A percentile compares a stretch with the other conserved stretches of the same genome.
Evolutionary conservation across 345 rosid genomes (phyloP).

Genomic region (Lepidium aucheri): DNA sequence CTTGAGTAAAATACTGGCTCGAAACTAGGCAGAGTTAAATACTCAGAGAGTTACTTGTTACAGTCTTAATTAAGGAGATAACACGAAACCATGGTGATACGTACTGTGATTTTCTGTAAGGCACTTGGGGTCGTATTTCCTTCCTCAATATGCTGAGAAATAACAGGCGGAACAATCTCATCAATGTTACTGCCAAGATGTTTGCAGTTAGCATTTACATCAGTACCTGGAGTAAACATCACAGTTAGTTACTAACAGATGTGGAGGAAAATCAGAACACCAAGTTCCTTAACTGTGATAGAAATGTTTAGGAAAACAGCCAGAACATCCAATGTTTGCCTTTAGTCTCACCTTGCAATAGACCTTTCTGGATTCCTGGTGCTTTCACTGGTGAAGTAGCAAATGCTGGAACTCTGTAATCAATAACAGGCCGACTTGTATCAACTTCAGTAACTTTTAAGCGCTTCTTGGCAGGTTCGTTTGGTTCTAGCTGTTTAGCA

Average conservation of each 20-base stretch:
- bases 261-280: not conserved
- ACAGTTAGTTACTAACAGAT: constrained; percentile 4
- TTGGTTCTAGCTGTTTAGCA: constrained; percentile 30
- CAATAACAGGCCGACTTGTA: constrained; percentile 31
- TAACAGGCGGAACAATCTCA: constrained; percentile 29
- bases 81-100: constrained; percentile 19
- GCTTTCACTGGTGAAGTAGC: constrained; percentile 31
- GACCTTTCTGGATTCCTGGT: constrained; percentile 26
- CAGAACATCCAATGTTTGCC: constrained; percentile 9
- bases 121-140: constrained; percentile 23
- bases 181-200: constrained; percentile 29
- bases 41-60: not conserved
- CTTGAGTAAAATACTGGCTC: not conserved
- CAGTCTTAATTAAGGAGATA: not conserved
- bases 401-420: constrained; percentile 21
- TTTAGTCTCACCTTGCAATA: constrained; percentile 31
- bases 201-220: constrained; percentile 26
- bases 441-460: constrained; percentile 34
- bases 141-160: constrained; percentile 26
- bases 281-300: constrained; percentile 22
- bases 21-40: not conserved
- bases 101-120: constrained; percentile 35
- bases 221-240: constrained; percentile 39
- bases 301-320: constrained; percentile 25
- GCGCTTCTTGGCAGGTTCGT: constrained; percentile 67